Evolutionary conservation across 1,139 yeast genomes (phyloP), one percentile per base, ranked within the genome.

Genomic region (Hemisphaericaspora lyxosophila): DNA sequence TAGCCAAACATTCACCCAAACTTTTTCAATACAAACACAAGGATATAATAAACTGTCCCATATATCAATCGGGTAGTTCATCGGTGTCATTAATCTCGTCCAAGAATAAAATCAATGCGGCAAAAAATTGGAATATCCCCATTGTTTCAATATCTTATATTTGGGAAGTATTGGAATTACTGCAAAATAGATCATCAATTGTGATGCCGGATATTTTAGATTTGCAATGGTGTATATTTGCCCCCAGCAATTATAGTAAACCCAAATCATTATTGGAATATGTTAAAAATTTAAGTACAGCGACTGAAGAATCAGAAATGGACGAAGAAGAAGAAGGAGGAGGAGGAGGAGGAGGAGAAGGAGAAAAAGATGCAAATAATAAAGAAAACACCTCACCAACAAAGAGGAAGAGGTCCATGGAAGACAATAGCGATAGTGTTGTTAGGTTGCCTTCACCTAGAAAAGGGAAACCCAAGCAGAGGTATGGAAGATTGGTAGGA

Each of bases 51-150:
- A 54, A 62, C 31, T 70, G 75, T 46, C 71, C 73, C 0, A 57
- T 56, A 3, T 61, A 62, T 44, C 55, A 55, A 34, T 51, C 53
- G 19, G 63, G 64, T 5, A 36, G 54, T 8, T 48, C 51, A 11
- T 58, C 69, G 7, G 71, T 70, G 12, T 58, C 72, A 26, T 48
- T 54, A 7, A 51, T 67, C n/a, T 70, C 80, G 1, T 68, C 82
- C 7, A 74, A 65, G 40, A 74, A 69, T 43, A 80, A 80, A 48
- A 68, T 79, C 33, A 63, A 63, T 39, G 83, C 82, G 19, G 80
- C 83, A 1, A 77, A 76, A 45, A 61, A 63, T 30, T 76, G 83
- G 78, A 55, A 61, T 29, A 70, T 78, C 3, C 84, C 85, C 0
- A 70, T 79, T n/a, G 71, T 78, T 0, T 73, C 82, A 0, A 43